Evolutionary conservation across 148 eudicot genomes (phyloP).

Genomic region (Rhododendron mucronatum): DNA sequence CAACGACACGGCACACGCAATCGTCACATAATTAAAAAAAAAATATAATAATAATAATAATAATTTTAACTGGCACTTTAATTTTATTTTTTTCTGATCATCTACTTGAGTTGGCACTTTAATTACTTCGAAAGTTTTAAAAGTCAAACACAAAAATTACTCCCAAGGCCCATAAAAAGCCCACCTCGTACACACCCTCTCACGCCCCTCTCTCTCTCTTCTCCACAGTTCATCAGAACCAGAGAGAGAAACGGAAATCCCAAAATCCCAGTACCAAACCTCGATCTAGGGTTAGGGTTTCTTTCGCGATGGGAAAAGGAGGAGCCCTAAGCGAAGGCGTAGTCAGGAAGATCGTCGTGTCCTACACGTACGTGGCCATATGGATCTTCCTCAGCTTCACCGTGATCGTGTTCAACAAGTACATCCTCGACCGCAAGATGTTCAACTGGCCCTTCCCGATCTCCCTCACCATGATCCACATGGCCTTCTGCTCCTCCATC

Average conservation of each 20-base stretch:
- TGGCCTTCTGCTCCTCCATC: conserved; percentile 19
- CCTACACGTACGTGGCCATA: conserved; percentile 15
- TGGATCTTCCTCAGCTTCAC: conserved; percentile 23
- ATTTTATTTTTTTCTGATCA: too few species aligned
- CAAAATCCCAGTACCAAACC: background rate
- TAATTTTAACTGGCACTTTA: too few species aligned
- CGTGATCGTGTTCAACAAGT: conserved; percentile 19
- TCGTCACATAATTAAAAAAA: too few species aligned
- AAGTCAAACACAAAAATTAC: background rate
- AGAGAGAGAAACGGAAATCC: background rate
- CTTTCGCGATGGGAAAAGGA: background rate
- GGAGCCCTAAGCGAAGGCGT: conserved; percentile 7
- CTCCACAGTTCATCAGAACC: background rate
- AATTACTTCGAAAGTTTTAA: background rate
- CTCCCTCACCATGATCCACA: conserved; percentile 23
- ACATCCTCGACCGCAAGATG: conserved; percentile 18
- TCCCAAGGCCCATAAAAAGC: background rate
- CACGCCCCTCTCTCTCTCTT: background rate
- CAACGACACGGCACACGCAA: background rate
- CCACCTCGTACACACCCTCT: background rate
- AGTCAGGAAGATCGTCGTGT: conserved; percentile 11
- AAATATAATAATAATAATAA: too few species aligned
- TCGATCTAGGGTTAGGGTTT: background rate
- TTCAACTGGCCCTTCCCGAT: conserved; percentile 18
- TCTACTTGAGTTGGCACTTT: background rate